Percentiles rank a stretch among this genome's conserved stretches.
Evolutionary conservation across 305 asterid genomes (phyloP).

Genomic region (Euphrasia arctica): DNA sequence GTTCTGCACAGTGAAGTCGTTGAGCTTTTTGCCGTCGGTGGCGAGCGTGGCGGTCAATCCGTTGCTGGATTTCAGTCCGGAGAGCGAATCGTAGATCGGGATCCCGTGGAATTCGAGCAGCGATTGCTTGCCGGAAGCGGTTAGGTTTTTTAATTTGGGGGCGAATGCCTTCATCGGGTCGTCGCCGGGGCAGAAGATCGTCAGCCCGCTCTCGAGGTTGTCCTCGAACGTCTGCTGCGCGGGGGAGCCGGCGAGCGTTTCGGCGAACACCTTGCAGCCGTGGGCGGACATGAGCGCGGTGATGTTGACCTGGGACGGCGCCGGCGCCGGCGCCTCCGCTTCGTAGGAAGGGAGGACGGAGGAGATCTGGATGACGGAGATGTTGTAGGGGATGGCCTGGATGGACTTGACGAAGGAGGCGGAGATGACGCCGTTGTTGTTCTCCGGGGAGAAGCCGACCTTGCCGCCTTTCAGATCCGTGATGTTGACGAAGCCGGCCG

Average conservation of each 20-base stretch:
- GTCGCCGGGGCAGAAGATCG: background rate
- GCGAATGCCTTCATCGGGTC: background rate
- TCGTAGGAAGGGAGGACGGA: too few species aligned
- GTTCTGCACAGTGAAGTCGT: background rate
- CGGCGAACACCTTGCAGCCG: conserved; percentile 1
- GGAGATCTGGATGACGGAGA: too few species aligned
- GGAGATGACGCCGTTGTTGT: too few species aligned
- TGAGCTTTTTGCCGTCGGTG: background rate
- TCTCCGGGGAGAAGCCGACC: too few species aligned
- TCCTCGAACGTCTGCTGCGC: background rate
- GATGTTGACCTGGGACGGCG: background rate
- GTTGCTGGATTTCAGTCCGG: too few species aligned
- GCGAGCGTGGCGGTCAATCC: too few species aligned
- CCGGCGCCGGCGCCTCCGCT: background rate
- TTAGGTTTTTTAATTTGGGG: background rate
- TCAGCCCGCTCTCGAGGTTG: background rate
- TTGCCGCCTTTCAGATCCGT: too few species aligned
- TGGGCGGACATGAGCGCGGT: background rate
- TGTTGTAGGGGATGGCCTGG: too few species aligned
- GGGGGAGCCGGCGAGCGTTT: background rate
- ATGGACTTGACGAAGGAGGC: too few species aligned
- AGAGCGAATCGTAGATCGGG: too few species aligned
- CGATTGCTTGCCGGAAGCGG: background rate
- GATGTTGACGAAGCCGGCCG: too few species aligned
- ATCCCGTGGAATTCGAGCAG: background rate